Conservation (phyloP, 148 eudicot genomes). For the Chenopodium berlandieri region DNA sequence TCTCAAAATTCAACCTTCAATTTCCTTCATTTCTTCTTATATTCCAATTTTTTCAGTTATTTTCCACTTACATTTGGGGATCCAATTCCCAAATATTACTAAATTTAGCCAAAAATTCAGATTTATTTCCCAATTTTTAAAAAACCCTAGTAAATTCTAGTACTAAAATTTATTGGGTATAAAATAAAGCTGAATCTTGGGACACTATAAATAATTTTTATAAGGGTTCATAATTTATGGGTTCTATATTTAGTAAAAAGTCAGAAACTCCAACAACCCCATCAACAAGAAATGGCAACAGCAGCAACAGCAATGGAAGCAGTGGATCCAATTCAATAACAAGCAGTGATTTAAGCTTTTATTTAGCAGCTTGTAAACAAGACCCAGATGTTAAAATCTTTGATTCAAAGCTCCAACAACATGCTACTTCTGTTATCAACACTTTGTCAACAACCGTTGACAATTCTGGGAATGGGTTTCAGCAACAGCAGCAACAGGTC, state of each 20-base stretch:
- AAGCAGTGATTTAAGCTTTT: constrained; percentile 20
- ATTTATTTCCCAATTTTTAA: not conserved
- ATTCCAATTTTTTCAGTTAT: not conserved
- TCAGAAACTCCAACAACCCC: constrained; percentile 21
- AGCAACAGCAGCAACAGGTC: not conserved
- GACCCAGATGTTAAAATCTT: constrained; percentile 34
- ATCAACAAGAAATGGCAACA: constrained; percentile 12
- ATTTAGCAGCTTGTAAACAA: constrained; percentile 29
- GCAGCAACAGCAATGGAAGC: constrained; percentile 1
- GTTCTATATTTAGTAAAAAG: constrained; percentile 29
- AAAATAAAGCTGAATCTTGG: not conserved
- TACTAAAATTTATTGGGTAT: not conserved
- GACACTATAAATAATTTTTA: not conserved
- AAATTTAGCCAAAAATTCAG: constrained; percentile 6
- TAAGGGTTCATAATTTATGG: constrained; percentile 25
- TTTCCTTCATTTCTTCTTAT: not conserved
- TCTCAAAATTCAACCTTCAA: not conserved
- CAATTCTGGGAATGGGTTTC: not conserved
- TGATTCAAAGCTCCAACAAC: constrained; percentile 30
- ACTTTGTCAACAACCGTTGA: not conserved
- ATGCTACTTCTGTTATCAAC: constrained; percentile 22
- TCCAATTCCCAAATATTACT: not conserved
- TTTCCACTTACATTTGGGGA: not conserved
- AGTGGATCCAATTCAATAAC: constrained; percentile 21
- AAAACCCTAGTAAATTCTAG: not conserved